Base-by-base conservation (phyloP, 2,329 filamentous ascomycete species). In the Cadophora sp. region DNA sequence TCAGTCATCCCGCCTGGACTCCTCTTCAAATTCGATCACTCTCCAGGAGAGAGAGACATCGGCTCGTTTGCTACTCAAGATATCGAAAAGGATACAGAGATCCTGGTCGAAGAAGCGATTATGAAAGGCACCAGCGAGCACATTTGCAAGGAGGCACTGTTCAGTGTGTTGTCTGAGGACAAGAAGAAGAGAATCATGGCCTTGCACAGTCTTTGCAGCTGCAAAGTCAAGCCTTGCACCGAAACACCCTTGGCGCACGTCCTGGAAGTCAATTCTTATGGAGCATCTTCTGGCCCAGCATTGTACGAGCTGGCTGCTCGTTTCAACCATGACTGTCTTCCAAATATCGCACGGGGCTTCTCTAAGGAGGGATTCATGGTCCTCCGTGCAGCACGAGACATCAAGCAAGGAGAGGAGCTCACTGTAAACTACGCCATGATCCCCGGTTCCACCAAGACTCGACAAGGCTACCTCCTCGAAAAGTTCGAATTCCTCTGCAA, bases 311-410 rank as follows among this genome's bases (percentile, higher is more conserved):
- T 58, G 4, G 62, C 58, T 7, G 46, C 62, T 26, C 56, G 66
- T 12, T 40, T 68, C 50, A 68, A 68, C n/a, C 66, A 65, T 26
- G 62, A 50, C 22, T 68, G 66, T 26, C 31, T 12, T 6, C 62
- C 66, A 1, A 65, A 68, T 24, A 11, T 53, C n/a, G 29, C n/a
- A 12, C 48, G 58, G 3, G 40, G 50, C 11, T 65, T 62, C 22
- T 50, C 66, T 1, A 50, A 50, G 3, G 48, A 65, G n/a, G 22
- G 22, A 3, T 31, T 43, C 12, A 50, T 65, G 6, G 27, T 68
- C 16, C 43, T 68, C 22, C 22, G n/a, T 5, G 66, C 62, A 3
- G 46, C 11, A 12, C 27, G 50, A 29, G 37, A 62, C 22, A 62
- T 68, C 19, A 19, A 51, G 16, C 9, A 34, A 16, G 63, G 67